Percentiles rank a stretch among this genome's conserved stretches.
Evolutionary conservation across 345 rosid species (phyloP).

Genomic region (Acer yangbiense): DNA sequence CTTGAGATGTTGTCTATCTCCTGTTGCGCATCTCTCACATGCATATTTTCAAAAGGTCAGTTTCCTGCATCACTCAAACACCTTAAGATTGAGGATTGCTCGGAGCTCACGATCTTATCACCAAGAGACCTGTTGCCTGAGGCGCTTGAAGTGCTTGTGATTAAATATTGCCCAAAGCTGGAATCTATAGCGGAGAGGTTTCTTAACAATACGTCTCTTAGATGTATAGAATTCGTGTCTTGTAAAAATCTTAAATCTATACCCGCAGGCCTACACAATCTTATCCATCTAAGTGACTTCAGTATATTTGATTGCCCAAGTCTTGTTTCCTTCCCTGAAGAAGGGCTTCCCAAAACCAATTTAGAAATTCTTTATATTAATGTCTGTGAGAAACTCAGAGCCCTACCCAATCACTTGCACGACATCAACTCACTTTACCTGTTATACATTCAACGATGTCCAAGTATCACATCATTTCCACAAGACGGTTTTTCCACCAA

Average conservation of each 20-base stretch:
- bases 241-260: neutral
- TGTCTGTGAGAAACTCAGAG: neutral
- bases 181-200: neutral
- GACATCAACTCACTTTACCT: neutral
- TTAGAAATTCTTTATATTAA: rapidly evolving
- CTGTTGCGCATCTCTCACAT: neutral
- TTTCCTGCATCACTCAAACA: neutral
- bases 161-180: neutral
- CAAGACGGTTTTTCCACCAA: neutral
- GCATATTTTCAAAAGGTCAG: neutral
- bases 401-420: neutral
- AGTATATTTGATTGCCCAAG: neutral
- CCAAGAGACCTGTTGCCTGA: neutral
- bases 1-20: neutral
- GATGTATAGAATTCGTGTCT: neutral
- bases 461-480: neutral
- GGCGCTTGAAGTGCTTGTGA: neutral
- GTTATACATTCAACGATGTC: neutral
- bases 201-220: neutral
- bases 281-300: neutral
- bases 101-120: conserved; percentile 8
- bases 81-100: neutral
- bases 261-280: neutral
- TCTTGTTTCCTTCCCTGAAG: conserved; percentile 7
- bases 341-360: conserved; percentile 1